Percentiles rank a stretch among this genome's conserved stretches.
Conservation (phyloP, 169 alveolate genomes). For the Plasmodium sp. region DNA sequence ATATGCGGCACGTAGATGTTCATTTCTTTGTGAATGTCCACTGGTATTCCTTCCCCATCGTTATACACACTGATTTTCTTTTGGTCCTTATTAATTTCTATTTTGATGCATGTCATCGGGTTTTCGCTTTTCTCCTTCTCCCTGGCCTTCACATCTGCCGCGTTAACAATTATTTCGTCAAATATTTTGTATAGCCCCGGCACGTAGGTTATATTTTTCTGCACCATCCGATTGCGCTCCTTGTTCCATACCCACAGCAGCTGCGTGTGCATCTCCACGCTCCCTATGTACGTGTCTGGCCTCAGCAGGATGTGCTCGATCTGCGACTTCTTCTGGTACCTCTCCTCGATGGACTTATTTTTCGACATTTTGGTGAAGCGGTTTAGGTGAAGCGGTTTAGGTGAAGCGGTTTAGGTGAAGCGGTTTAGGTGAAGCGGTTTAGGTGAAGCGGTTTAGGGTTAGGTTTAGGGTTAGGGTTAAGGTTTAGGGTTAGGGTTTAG, state of each 20-base stretch:
- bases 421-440: no score
- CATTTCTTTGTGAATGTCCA: slow-evolving; percentile 97
- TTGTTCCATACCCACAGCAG: slow-evolving; percentile 97
- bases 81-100: slow-evolving; percentile 82
- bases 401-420: no score
- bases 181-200: slow-evolving; percentile 99
- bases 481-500: no score
- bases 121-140: slow-evolving; percentile 84
- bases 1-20: slow-evolving; percentile 98
- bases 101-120: slow-evolving; percentile 89
- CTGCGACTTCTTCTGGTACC: slow-evolving; percentile 97
- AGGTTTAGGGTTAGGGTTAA: no score
- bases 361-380: slow-evolving; percentile 49
- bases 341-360: slow-evolving; percentile 95
- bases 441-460: no score
- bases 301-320: slow-evolving; percentile 98
- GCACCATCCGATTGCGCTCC: slow-evolving; percentile 88
- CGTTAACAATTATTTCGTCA: slow-evolving; percentile 99
- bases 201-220: slow-evolving; percentile 89
- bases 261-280: slow-evolving; percentile 92
- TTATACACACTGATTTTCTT: slow-evolving; percentile 84
- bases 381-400: neutral
- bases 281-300: slow-evolving; percentile 99
- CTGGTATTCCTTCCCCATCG: slow-evolving; percentile 90
- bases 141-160: slow-evolving; percentile 98